These are phyloP conservation scores for Leccinum longicurvipes DNA, from an alignment of 768 basidiomycete species.

Conservation along the genomic window DNA sequence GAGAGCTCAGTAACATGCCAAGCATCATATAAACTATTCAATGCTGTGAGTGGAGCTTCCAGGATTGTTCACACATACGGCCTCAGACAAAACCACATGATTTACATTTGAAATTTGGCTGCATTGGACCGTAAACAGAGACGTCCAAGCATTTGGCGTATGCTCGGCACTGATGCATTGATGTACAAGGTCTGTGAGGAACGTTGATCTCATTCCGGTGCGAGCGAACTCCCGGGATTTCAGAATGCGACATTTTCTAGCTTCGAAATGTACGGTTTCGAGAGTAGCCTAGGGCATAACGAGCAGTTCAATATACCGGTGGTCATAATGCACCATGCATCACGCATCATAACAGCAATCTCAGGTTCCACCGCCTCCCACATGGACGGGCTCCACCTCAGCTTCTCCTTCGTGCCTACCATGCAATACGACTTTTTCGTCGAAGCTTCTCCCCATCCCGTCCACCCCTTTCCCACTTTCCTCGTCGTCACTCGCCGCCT, in stretches of 20 bases:
- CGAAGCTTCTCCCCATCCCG: conserved; percentile 25
- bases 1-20: background rate
- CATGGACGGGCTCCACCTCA: conserved; percentile 18
- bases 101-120: background rate
- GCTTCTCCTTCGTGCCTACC: conserved; percentile 3
- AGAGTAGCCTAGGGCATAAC: background rate
- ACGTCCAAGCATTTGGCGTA: background rate
- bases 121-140: too few relatives aligned
- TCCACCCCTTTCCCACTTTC: conserved; percentile 18
- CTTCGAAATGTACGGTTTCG: background rate
- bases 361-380: conserved; percentile 11
- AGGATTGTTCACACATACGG: background rate
- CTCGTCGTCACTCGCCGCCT: conserved; percentile 47
- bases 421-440: conserved; percentile 44
- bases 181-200: background rate
- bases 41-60: too few relatives aligned
- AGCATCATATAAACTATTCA: too few relatives aligned
- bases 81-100: background rate
- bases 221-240: background rate
- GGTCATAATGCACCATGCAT: background rate
- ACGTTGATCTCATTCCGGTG: background rate
- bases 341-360: background rate
- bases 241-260: background rate
- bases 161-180: background rate
- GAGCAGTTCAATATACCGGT: background rate